Evolutionary conservation across 1,284 basidiomycete species (phyloP).

Genomic region (Tilletia horrida): DNA sequence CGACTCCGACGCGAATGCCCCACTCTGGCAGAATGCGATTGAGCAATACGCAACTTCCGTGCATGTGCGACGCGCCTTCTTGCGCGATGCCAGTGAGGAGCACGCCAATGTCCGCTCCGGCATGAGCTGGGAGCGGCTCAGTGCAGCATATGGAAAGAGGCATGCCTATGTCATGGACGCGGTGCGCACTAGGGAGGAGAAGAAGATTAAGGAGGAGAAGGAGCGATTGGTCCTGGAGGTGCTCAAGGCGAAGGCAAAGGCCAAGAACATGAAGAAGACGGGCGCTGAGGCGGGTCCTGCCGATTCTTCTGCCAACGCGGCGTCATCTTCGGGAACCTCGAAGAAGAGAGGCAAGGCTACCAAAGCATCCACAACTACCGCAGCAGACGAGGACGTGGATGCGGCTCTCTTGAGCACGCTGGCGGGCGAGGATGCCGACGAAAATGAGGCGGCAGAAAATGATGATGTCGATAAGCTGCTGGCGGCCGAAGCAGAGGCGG

Average conservation of each 20-base stretch:
- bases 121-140: slow-evolving; percentile 39
- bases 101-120: slow-evolving; percentile 24
- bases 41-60: slow-evolving; percentile 39
- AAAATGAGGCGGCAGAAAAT: background rate
- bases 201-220: background rate
- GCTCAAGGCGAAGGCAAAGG: too few species aligned
- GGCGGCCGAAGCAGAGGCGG: background rate
- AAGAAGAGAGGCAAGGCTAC: slow-evolving; percentile 2
- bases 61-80: slow-evolving; percentile 30
- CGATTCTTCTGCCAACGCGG: background rate
- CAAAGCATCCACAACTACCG: background rate
- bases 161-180: background rate
- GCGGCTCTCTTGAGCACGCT: slow-evolving; percentile 9
- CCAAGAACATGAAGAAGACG: background rate
- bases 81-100: slow-evolving; percentile 30
- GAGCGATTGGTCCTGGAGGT: too few species aligned
- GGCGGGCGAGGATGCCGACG: slow-evolving; percentile 6
- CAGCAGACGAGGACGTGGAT: slow-evolving; percentile 4
- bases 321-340: background rate
- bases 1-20: slow-evolving; percentile 43
- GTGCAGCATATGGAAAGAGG: slow-evolving; percentile 20
- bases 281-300: background rate
- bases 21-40: slow-evolving; percentile 41
- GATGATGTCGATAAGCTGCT: background rate
- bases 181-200: background rate